Evolutionary conservation across 2,329 filamentous ascomycete species (phyloP), one percentile per base, ranked within the genome.

Genomic region (Tolypocladium nubicola): DNA sequence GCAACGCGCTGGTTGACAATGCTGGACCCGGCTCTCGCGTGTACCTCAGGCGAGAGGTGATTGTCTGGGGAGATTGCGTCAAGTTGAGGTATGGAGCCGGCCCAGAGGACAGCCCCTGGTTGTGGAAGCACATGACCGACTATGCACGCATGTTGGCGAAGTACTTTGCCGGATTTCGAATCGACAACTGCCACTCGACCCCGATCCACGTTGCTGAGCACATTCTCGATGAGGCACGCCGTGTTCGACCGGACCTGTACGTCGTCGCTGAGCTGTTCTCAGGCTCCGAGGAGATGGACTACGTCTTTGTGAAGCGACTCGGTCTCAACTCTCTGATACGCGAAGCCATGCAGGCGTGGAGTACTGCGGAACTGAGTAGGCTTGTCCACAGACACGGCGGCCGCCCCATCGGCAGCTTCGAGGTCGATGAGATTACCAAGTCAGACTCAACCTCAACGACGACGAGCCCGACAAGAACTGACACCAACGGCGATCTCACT

Each of bases 331-430:
- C 90, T 8, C 80, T 99, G 54, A 96, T 99, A 63, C 86, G 94
- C 59, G 94, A 99, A 73, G 93, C 93, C 13, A 99, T 99, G 95
- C 94, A 99, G 71, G 89, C 92, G 38, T 97, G 93, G 93, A 93
- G 88, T 68, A 96, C 94, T 1, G 89, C 84, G 13, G 95, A 99
- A 71, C 79, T 99, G 61, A 97, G 92, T 72, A 82, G 92, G 52
- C 80, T 99, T 39, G 92, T 99, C 13, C 95, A 99, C 73, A 87
- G 87, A 61, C 92, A 99, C 70, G 93, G 90, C 38, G 94, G 94
- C 41, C 85, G 90, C 33, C 94, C 95, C 0, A 97, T 99, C 68
- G 94, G 94, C 58, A 97, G 93, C 71, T 97, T 99, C 66, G 92
- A 97, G 67, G 81, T 95, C n/a, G 90, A 97, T 65, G 88, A 96